Base-by-base conservation (phyloP, 148 eudicot genomes). In the Hydrangea macrophylla region DNA sequence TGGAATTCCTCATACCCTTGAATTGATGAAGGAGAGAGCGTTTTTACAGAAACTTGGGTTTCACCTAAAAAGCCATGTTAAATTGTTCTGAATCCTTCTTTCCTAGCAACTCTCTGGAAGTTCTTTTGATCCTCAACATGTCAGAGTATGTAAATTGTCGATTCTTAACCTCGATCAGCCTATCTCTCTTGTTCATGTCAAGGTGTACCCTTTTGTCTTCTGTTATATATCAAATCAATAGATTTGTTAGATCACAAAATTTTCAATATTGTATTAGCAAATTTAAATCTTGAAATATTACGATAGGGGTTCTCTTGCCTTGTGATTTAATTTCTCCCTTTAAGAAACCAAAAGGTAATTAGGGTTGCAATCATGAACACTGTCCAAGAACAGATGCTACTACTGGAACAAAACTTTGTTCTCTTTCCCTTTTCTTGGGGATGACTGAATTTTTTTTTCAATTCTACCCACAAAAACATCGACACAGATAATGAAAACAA, bases 61-160 rank as follows among this genome's bases (percentile, higher is more conserved):
- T 51, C 66, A 9, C 50, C 62, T 6, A 58, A 32, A 23, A 11
- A 27, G 17, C 81, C 77, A 44, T 23, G 50, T 9, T 78, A 78
- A 20, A 78, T 77, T 27, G 70, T 64, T 48, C 77, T 77, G 73
- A 69, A 68, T 17, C 68, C 81, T 57, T 77, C 81, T 56, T 73
- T 73, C 26, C 81, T 77, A 39, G 73, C 12, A 28, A 60, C 42
- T 13, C 32, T 69, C 13, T 64, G 23, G 24, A 72, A 70, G 6
- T 60, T 66, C 20, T 66, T 64, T 18, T 78, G 12, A 78, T 68
- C 5, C 20, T 64, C 62, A 60, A 11, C 6, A 78, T 59, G 45
- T 78, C 74, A 7, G 70, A 59, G 36, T 69, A 78, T 30, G 71
- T 35, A 22, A 69, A 65, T 27, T 62, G 65, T 30, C 18, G 39